Evolutionary conservation across 2,329 filamentous ascomycete genomes (phyloP), one percentile per base, ranked within the genome.

Genomic region (Trichoderma citrinoviride): DNA sequence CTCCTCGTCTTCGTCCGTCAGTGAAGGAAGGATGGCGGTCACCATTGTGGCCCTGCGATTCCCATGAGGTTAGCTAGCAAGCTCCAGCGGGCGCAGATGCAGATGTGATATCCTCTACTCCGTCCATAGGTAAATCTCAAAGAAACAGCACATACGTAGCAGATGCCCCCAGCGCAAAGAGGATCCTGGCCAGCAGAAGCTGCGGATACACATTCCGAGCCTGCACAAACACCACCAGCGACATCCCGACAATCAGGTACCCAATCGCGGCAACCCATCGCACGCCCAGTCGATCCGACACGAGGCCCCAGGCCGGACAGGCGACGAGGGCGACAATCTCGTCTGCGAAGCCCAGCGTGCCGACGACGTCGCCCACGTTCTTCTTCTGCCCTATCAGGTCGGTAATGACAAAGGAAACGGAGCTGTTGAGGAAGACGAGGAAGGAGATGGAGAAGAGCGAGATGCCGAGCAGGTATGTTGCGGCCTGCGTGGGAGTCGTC

Each of bases 141-240:
- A 7, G 33, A n/a, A n/a, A 29, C 21, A 52, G 27, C 40, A 76
- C 84, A 79, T 74, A 93, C 83, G 91, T 88, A 23, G 94, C 95
- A n/a, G 93, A 93, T 21, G 91, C 95, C 25, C 95, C 95, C 19
- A 97, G 71, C 69, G 93, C 95, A 77, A 99, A 99, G 63, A 96
- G 81, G 57, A 98, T 81, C 69, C 95, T 85, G 62, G 91, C 93
- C 47, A 97, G 80, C 62, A 98, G 80, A 70, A 99, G 81, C 75
- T 96, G 89, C 10, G 95, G 94, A 77, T 97, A 97, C 8, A 97
- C 87, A 77, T 93, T 92, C 70, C 81, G 83, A 29, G 92, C 92
- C 81, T 96, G 92, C 27, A 97, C 93, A 72, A 97, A 91, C 15
- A 93, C 75, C 52, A 90, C 85, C 66, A 99, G 78, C 21, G 92